Conservation (phyloP, 768 basidiomycete species). For the Mycena crocata region DNA sequence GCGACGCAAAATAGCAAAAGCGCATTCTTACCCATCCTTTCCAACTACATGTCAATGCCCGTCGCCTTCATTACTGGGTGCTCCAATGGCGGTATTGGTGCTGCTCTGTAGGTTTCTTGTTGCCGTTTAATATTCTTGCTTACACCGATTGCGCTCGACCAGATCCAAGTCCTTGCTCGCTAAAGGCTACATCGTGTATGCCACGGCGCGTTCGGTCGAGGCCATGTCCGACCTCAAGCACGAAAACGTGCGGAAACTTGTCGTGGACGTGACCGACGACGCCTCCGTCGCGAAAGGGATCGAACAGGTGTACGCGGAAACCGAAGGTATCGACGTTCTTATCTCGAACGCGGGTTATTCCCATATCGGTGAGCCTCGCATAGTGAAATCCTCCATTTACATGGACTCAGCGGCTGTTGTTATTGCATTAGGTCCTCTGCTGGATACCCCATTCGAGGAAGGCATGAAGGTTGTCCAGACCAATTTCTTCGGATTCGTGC, state of each 20-base stretch:
- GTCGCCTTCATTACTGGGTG: conserved; percentile 64
- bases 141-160: conserved; percentile 5
- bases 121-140: background rate
- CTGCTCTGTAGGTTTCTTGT: conserved; percentile 48
- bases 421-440: conserved; percentile 34
- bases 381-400: background rate
- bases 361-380: conserved; percentile 43
- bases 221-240: conserved; percentile 56
- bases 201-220: conserved; percentile 59
- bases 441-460: conserved; percentile 42
- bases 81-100: conserved; percentile 63
- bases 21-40: no score
- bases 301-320: conserved; percentile 52
- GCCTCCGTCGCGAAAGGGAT: conserved; percentile 51
- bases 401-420: background rate
- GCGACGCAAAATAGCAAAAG: no score
- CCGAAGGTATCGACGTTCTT: conserved; percentile 61
- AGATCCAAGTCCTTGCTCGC: conserved; percentile 58
- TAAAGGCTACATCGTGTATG: conserved; percentile 63
- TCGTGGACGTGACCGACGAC: conserved; percentile 59
- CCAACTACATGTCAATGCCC: conserved; percentile 3
- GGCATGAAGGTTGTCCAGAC: conserved; percentile 38
- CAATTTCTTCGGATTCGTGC: conserved; percentile 43
- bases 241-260: conserved; percentile 47
- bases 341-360: conserved; percentile 64